phyloP scores from a whole-genome alignment of 441 rosid genomes.

The Populus hybrid region DNA sequence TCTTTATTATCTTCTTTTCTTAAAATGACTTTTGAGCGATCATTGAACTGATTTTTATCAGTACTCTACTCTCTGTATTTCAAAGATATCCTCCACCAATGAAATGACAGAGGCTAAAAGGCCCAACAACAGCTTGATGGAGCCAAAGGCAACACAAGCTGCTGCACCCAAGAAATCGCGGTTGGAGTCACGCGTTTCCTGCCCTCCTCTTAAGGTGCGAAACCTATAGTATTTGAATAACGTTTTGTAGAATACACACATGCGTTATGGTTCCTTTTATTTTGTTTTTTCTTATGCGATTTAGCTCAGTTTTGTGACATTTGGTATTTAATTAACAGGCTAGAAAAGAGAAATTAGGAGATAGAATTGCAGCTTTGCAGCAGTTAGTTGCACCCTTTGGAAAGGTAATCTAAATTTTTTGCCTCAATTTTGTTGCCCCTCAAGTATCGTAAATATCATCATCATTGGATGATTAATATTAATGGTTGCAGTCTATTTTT shows the following conservation, averaged over 20 bases:
- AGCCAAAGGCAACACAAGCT: constrained; percentile 42
- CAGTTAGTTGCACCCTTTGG: constrained; percentile 94
- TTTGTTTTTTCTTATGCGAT: background rate
- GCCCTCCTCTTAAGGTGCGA: constrained; percentile 80
- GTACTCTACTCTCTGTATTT: constrained; percentile 6
- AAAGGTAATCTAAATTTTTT: constrained; percentile 40
- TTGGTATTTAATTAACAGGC: constrained; percentile 36
- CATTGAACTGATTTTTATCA: constrained; percentile 12
- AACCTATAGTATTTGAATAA: background rate
- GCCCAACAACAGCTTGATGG: constrained; percentile 40
- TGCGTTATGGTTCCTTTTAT: background rate
- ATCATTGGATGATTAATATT: background rate
- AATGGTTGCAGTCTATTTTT: background rate
- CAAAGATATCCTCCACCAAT: constrained; percentile 29
- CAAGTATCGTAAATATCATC: background rate
- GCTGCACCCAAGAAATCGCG: constrained; percentile 68
- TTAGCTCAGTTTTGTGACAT: background rate
- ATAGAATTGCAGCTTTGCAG: constrained; percentile 58
- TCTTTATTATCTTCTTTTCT: background rate
- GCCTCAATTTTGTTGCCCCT: background rate
- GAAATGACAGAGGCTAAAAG: constrained; percentile 55
- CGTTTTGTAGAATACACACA: too few relatives aligned
- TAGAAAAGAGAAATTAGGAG: constrained; percentile 52
- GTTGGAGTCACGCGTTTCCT: constrained; percentile 61
- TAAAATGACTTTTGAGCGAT: constrained; percentile 16